These are phyloP conservation scores for Trametes coccinea DNA, from an alignment of 768 basidiomycete species.

Conservation along the genomic window DNA sequence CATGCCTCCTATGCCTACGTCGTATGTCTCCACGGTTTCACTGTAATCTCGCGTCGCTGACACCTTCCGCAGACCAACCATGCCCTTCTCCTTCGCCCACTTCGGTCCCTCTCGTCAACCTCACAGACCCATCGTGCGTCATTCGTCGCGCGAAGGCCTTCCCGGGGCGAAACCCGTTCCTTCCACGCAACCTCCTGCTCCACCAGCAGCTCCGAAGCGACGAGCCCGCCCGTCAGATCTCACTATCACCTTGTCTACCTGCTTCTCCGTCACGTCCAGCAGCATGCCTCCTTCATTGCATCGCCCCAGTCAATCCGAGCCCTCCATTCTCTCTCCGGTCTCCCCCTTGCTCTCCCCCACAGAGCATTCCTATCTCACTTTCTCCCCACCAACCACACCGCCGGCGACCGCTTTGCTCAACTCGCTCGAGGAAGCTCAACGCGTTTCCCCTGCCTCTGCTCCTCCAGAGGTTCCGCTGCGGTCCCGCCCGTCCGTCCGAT, in stretches of 20 bases:
- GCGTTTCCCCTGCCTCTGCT: slow-evolving; percentile 14
- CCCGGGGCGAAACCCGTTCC: slow-evolving; percentile 65
- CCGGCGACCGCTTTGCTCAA: slow-evolving; percentile 16
- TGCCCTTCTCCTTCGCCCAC: slow-evolving; percentile 18
- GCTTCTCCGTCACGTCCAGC: slow-evolving; percentile 13
- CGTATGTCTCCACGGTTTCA: slow-evolving; percentile 11
- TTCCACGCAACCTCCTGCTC: slow-evolving; percentile 49
- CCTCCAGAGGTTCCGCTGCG: slow-evolving; percentile 13
- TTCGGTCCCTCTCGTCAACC: slow-evolving; percentile 11
- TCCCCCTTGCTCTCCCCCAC: slow-evolving; percentile 24
- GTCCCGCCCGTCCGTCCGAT: slow-evolving; percentile 29
- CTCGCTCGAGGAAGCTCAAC: slow-evolving; percentile 2
- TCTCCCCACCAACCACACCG: slow-evolving; percentile 22
- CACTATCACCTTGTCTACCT: slow-evolving; percentile 26
- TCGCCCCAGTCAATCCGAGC: slow-evolving; percentile 29
- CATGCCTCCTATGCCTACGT: slow-evolving; percentile 1
- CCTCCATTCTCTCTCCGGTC: slow-evolving; percentile 25
- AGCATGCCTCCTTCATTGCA: slow-evolving; percentile 16
- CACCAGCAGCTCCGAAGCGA: slow-evolving; percentile 32
- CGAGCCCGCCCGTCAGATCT: slow-evolving; percentile 28
- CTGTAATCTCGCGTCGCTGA: background rate
- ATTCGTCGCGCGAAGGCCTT: slow-evolving; percentile 45
- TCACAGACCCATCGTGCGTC: slow-evolving; percentile 25
- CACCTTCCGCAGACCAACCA: slow-evolving; percentile 2
- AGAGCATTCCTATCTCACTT: slow-evolving; percentile 26